Base-by-base conservation (phyloP, 31 red algal genomes). In the Bonnemaisonia californica region DNA sequence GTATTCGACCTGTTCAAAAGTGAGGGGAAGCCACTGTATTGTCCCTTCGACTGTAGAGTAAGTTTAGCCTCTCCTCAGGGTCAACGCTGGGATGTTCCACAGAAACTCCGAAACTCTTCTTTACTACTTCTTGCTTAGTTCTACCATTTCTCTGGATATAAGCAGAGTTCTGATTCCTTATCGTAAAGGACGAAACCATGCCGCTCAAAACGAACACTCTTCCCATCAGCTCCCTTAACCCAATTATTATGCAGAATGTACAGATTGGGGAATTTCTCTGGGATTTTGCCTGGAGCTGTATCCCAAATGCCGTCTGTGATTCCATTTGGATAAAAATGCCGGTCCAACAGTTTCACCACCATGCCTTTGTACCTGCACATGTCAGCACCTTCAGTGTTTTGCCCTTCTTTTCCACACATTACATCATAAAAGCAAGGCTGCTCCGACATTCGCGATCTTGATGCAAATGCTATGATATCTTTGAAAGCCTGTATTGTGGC, bases 341-440 rank as follows among this genome's bases (percentile, higher is more conserved):
- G 87, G 65, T 96, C 91, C 41, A 99, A 75, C 3, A 99, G 59
- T 30, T 86, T 77, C 3, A 86, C 72, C 27, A 87, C 81, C 81
- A 94, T 87, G n/a, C 87, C 92, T 79, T 89, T 91, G 81, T 97
- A 91, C 59, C 77, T 60, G 78, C 98, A 99, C 28, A 73, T 84
- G 37, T 94, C 83, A 70, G 92, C 80, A 27, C 91, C 98, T 48
- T 92, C 81, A 29, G 79, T 73, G 57, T 21, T 86, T 73, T 99
- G 91, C 34, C 94, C 94, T 69, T 92, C 76, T 58, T 96, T 93
- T 32, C 98, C 98, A 62, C 98, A 99, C 87, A 94, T 79, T 27
- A 97, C 87, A 48, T 99, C 98, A 64, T 95, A 99, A 42, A 99
- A 99, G 80, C 89, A 96, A 1, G 98, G 98, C 79, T 99, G 98